Conservation (phyloP, 2,329 filamentous ascomycete genomes). For the Volutella citrinella region DNA sequence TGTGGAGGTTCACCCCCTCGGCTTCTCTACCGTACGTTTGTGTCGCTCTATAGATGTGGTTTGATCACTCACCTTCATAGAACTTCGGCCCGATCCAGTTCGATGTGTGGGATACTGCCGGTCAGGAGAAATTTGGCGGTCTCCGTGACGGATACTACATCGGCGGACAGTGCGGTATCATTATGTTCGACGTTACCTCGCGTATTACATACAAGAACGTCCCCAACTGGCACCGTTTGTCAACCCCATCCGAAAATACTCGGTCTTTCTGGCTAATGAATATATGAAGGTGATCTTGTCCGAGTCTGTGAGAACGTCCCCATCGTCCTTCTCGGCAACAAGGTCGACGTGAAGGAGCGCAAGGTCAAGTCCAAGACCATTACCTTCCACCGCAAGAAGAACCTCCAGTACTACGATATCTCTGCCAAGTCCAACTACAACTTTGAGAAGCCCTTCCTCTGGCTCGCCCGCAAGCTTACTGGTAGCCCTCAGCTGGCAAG, state of each 20-base stretch:
- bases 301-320: slow-evolving; percentile 99
- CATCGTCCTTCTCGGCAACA: slow-evolving; percentile 98
- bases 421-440: slow-evolving; percentile 99
- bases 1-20: slow-evolving; percentile 98
- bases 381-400: slow-evolving; percentile 99
- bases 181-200: slow-evolving; percentile 99
- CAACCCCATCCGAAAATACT: slow-evolving; percentile 1
- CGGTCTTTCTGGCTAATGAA: slow-evolving; percentile 14
- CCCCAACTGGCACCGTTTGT: slow-evolving; percentile 99
- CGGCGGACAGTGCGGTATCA: slow-evolving; percentile 99
- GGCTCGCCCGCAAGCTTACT: slow-evolving; percentile 97
- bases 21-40: slow-evolving; percentile 88
- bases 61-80: slow-evolving; percentile 42
- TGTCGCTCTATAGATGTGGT: slow-evolving; percentile 19
- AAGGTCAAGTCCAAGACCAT: slow-evolving; percentile 99
- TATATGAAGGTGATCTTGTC: slow-evolving; percentile 78
- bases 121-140: slow-evolving; percentile 99
- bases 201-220: slow-evolving; percentile 99
- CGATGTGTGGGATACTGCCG: slow-evolving; percentile 98
- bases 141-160: slow-evolving; percentile 99
- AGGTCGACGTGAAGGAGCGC: slow-evolving; percentile 99
- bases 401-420: slow-evolving; percentile 99
- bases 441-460: slow-evolving; percentile 99
- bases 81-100: slow-evolving; percentile 98
- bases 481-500: slow-evolving; percentile 65